Evolutionary conservation across 2,329 filamentous ascomycete genomes (phyloP).

Genomic region (Venturia asperata): DNA sequence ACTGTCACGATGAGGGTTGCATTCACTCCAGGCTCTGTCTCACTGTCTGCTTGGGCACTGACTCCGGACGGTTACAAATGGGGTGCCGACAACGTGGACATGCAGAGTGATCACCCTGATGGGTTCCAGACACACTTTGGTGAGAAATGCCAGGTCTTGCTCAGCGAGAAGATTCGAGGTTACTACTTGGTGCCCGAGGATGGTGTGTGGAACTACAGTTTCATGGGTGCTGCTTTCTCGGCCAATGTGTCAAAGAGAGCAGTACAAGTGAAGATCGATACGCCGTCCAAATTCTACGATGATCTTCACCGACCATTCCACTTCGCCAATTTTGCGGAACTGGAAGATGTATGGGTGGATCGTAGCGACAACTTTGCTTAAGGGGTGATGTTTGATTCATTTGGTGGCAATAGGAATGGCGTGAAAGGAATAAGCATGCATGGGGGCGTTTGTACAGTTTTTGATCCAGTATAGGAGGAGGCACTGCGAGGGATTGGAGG

Average conservation of each 20-base stretch:
- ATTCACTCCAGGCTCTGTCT: constrained; percentile 94
- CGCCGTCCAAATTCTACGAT: constrained; percentile 80
- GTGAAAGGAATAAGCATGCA: background rate
- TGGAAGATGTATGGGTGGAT: constrained; percentile 96
- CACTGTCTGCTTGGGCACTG: constrained; percentile 85
- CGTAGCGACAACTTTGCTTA: constrained; percentile 75
- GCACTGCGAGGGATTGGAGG: background rate
- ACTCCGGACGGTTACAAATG: constrained; percentile 92
- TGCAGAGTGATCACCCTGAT: constrained; percentile 82
- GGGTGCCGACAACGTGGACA: constrained; percentile 93
- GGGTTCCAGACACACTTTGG: constrained; percentile 91
- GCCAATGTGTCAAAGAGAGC: constrained; percentile 77
- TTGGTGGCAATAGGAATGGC: background rate
- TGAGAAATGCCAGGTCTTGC: constrained; percentile 86
- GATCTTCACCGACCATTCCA: constrained; percentile 87
- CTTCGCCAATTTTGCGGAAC: constrained; percentile 94
- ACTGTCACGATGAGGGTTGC: constrained; percentile 92
- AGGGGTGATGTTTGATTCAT: background rate
- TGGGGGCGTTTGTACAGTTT: constrained; percentile 12
- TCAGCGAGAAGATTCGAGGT: constrained; percentile 88
- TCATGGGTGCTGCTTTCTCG: constrained; percentile 86
- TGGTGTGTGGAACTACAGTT: constrained; percentile 93
- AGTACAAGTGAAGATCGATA: constrained; percentile 89
- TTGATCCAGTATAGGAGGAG: background rate
- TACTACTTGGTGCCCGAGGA: constrained; percentile 94